These are phyloP conservation scores for Xylariaceae sp. DNA, from an alignment of 2,329 filamentous ascomycete genomes.

Conservation along the genomic window DNA sequence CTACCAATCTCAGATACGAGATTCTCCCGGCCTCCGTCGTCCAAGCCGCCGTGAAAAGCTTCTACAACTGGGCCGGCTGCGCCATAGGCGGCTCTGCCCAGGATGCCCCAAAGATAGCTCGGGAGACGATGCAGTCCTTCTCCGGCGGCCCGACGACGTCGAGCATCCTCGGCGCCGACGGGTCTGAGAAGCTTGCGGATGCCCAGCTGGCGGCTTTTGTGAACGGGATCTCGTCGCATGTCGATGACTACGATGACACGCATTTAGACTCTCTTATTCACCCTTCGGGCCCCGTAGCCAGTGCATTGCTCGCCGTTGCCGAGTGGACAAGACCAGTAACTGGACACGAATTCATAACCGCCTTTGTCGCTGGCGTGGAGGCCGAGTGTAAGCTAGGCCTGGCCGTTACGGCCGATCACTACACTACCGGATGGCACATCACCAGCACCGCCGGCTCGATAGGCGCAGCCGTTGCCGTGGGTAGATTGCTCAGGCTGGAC, in stretches of 20 bases:
- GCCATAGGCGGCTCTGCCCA: constrained; percentile 46
- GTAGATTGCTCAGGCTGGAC: constrained; percentile 40
- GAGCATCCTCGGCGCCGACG: constrained; percentile 32
- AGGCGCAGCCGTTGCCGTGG: constrained; percentile 47
- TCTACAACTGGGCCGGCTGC: constrained; percentile 52
- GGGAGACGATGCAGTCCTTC: constrained; percentile 25
- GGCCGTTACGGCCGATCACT: constrained; percentile 48
- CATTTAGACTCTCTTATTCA: constrained; percentile 53
- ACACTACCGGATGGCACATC: constrained; percentile 53
- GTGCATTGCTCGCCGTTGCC: constrained; percentile 43
- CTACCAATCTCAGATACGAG: constrained; percentile 36
- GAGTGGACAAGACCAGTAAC: constrained; percentile 37
- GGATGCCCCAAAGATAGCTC: constrained; percentile 36
- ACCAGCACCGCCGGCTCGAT: constrained; percentile 47
- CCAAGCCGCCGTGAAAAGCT: constrained; percentile 40
- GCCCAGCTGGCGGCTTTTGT: constrained; percentile 46
- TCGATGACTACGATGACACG: constrained; percentile 53
- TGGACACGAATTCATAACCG: constrained; percentile 44
- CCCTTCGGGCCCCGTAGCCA: constrained; percentile 46
- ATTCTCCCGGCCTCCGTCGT: constrained; percentile 38
- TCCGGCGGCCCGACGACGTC: constrained; percentile 31
- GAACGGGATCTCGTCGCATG: constrained; percentile 50
- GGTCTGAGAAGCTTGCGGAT: constrained; percentile 31
- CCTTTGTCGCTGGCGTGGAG: constrained; percentile 48
- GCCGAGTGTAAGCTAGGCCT: constrained; percentile 47